A percentile compares a stretch with the other conserved stretches of the same genome.
Conservation (phyloP, 495 filamentous ascomycete genomes). For the Terfezia boudieri region DNA sequence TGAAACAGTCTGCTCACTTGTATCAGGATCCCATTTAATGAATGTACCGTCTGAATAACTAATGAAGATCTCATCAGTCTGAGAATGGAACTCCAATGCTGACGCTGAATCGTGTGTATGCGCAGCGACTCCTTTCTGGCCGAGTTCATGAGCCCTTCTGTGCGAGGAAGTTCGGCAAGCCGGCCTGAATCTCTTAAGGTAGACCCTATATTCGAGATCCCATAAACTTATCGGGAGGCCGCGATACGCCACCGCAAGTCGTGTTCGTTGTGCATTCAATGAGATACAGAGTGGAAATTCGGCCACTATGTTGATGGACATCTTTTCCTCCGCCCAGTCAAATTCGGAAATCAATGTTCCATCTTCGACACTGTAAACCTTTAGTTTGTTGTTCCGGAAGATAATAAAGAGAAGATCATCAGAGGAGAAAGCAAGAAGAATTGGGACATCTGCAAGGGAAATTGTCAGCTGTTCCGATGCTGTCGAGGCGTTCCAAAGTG, state of each 20-base stretch:
- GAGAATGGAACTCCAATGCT: constrained; percentile 5
- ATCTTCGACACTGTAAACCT: background rate
- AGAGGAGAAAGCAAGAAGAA: constrained; percentile 4
- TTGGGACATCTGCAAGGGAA: background rate
- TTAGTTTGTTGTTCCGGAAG: background rate
- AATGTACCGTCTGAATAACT: constrained; percentile 5
- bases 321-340: background rate
- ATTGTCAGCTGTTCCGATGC: constrained; percentile 1
- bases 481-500: constrained; percentile 1
- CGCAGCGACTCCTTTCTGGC: background rate
- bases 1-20: background rate
- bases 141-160: background rate
- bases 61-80: constrained; percentile 4
- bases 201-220: background rate
- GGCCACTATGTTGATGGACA: background rate
- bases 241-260: constrained; percentile 5
- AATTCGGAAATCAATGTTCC: background rate
- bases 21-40: constrained; percentile 5
- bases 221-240: constrained; percentile 5
- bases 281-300: background rate
- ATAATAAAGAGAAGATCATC: background rate
- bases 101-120: constrained; percentile 4
- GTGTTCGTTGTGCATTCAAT: background rate
- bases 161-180: background rate
- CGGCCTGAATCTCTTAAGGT: background rate